phyloP scores from a whole-genome alignment of 495 filamentous ascomycete species.

The Penicillium antarcticum region DNA sequence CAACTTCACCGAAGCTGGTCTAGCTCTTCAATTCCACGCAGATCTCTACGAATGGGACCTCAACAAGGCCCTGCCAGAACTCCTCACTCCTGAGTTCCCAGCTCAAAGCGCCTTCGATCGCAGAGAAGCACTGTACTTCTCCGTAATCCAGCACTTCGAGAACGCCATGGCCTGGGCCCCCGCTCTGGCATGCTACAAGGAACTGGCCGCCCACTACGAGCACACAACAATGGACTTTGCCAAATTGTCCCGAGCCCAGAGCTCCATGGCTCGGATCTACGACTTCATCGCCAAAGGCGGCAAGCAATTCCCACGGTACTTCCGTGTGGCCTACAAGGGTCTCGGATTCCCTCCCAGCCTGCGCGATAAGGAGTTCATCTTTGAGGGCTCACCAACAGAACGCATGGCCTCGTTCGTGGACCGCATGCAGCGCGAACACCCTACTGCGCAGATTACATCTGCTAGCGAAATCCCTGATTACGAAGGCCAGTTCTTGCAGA shows the following conservation, averaged over 20 bases:
- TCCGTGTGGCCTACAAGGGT: slow-evolving; percentile 86
- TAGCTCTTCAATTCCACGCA: slow-evolving; percentile 86
- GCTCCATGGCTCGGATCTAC: slow-evolving; percentile 91
- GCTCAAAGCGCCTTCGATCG: slow-evolving; percentile 88
- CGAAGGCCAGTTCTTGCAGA: slow-evolving; percentile 90
- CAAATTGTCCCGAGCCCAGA: slow-evolving; percentile 83
- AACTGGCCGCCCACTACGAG: slow-evolving; percentile 88
- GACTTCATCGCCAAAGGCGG: slow-evolving; percentile 81
- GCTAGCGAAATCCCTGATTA: slow-evolving; percentile 70
- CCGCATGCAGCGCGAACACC: slow-evolving; percentile 88
- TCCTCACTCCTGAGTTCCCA: slow-evolving; percentile 72
- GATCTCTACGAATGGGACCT: slow-evolving; percentile 93
- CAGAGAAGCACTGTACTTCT: slow-evolving; percentile 87
- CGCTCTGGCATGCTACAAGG: slow-evolving; percentile 85
- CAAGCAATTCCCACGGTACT: slow-evolving; percentile 76
- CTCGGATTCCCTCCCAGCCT: slow-evolving; percentile 80
- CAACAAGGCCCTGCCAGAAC: slow-evolving; percentile 58
- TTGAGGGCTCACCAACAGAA: slow-evolving; percentile 76
- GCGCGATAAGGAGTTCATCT: slow-evolving; percentile 90
- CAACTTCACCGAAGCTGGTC: slow-evolving; percentile 86
- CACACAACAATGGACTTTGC: slow-evolving; percentile 83
- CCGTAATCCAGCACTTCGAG: slow-evolving; percentile 92
- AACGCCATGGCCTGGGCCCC: slow-evolving; percentile 89
- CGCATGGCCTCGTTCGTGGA: slow-evolving; percentile 81
- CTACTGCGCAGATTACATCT: slow-evolving; percentile 76